phyloP scores from a whole-genome alignment of 1,139 yeast species.

The Wickerhamomyces sp. region DNA sequence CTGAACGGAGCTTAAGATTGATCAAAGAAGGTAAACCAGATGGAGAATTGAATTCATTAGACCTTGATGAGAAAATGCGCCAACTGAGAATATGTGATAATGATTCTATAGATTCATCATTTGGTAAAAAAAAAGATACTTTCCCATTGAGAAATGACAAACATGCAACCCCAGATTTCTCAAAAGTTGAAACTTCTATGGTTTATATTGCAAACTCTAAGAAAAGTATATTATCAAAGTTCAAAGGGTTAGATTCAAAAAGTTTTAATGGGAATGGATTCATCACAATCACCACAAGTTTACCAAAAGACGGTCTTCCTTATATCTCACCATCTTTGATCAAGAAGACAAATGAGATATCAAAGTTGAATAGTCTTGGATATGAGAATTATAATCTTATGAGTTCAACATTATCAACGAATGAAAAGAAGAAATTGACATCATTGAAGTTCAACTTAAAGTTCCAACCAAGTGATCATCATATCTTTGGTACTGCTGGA shows the following conservation, averaged over 20 bases:
- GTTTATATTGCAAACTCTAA: slow-evolving; percentile 3
- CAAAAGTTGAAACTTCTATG: slow-evolving; percentile 14
- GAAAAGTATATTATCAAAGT: slow-evolving; percentile 2
- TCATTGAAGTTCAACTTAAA: slow-evolving; percentile 22
- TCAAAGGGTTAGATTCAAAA: neutral
- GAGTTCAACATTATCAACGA: slow-evolving; percentile 13
- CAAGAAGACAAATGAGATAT: slow-evolving; percentile 26
- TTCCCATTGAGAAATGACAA: slow-evolving; percentile 22
- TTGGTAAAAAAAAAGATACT: slow-evolving; percentile 9
- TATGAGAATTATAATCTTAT: slow-evolving; percentile 18
- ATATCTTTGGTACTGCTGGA: no score
- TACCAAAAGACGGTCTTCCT: slow-evolving; percentile 29
- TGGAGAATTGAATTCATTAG: slow-evolving; percentile 12
- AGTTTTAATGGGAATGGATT: slow-evolving; percentile 9
- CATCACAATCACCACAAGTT: slow-evolving; percentile 11
- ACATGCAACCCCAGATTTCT: slow-evolving; percentile 13
- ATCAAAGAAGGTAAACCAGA: slow-evolving; percentile 13
- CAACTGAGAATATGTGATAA: no score
- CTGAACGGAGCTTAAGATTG: slow-evolving; percentile 14
- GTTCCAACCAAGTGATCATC: slow-evolving; percentile 16
- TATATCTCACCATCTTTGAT: slow-evolving; percentile 31
- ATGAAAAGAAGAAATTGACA: slow-evolving; percentile 20
- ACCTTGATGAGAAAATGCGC: no score
- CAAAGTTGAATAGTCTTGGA: slow-evolving; percentile 26
- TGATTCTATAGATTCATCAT: slow-evolving; percentile 9